These are phyloP conservation scores for Cymodocea nodosa DNA, from an alignment of 116 monocot species.

Conservation along the genomic window DNA sequence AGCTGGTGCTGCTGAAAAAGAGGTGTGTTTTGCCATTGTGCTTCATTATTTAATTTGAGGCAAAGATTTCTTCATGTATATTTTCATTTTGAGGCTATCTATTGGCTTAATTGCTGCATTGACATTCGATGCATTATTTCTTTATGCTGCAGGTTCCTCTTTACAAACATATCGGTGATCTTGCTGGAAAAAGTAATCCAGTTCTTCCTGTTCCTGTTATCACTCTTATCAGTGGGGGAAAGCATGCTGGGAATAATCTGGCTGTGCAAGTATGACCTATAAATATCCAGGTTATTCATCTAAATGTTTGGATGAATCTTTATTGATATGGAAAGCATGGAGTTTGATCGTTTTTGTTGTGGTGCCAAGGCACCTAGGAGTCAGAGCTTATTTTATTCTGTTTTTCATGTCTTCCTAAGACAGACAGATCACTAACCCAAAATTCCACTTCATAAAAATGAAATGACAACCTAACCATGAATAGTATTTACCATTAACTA, in stretches of 20 bases:
- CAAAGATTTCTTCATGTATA: neutral
- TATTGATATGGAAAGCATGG: neutral
- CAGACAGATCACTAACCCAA: too few relatives aligned
- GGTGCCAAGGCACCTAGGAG: too few relatives aligned
- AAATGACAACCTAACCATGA: too few relatives aligned
- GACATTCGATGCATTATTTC: neutral
- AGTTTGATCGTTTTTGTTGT: too few relatives aligned
- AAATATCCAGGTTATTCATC: conserved; percentile 33
- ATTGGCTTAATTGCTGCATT: neutral
- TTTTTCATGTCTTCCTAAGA: too few relatives aligned
- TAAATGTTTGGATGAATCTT: conserved; percentile 6
- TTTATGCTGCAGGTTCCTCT: conserved; percentile 53
- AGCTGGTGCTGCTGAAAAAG: conserved; percentile 98
- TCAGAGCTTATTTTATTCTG: too few relatives aligned
- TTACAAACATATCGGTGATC: conserved; percentile 89
- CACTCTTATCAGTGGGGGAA: conserved; percentile 83
- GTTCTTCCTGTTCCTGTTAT: conserved; percentile 87
- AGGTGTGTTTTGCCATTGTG: conserved; percentile 23
- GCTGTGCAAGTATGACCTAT: conserved; percentile 65
- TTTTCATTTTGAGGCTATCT: neutral
- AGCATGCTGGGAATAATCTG: conserved; percentile 83
- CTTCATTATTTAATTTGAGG: neutral
- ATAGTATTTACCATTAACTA: too few relatives aligned
- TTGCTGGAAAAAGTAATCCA: conserved; percentile 68
- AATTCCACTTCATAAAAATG: too few relatives aligned